phyloP scores from a whole-genome alignment of 495 filamentous ascomycete genomes.

The Neurospora terricola region DNA sequence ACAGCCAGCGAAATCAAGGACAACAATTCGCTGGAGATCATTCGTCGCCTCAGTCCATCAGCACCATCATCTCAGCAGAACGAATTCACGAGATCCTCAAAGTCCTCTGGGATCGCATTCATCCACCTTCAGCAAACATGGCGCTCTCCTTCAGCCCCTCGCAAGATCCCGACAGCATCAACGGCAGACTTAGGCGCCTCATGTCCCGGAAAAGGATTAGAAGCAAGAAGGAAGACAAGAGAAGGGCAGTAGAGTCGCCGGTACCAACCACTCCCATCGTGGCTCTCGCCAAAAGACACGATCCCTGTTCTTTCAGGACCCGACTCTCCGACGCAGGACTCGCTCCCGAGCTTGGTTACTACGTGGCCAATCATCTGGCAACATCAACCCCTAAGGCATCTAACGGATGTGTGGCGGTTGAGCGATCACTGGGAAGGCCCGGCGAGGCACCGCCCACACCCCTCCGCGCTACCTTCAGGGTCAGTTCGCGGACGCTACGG shows the following conservation, averaged over 20 bases:
- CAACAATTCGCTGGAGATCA: neutral
- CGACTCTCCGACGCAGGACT: constrained; percentile 3
- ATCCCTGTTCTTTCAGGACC: constrained; percentile 9
- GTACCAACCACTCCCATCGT: neutral
- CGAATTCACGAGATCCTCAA: neutral
- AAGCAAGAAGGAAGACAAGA: neutral
- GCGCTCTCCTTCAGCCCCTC: neutral
- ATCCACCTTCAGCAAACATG: neutral
- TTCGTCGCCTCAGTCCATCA: neutral
- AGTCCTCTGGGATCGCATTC: neutral
- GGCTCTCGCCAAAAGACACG: neutral
- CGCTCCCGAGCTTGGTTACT: neutral
- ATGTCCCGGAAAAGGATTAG: neutral
- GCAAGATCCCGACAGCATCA: neutral
- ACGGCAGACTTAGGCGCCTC: neutral
- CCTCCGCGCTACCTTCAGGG: neutral
- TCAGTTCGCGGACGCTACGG: neutral
- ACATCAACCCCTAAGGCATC: neutral
- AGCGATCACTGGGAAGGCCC: constrained; percentile 1
- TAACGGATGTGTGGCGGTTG: constrained; percentile 10
- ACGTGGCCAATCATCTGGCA: neutral
- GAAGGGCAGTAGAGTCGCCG: neutral
- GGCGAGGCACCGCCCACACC: neutral
- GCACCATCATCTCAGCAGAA: neutral
- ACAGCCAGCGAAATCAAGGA: neutral